Percentiles rank a stretch among this genome's conserved stretches.
Evolutionary conservation across 176 grass and related monocot genomes (phyloP).

Genomic region (Oryza coarctata): DNA sequence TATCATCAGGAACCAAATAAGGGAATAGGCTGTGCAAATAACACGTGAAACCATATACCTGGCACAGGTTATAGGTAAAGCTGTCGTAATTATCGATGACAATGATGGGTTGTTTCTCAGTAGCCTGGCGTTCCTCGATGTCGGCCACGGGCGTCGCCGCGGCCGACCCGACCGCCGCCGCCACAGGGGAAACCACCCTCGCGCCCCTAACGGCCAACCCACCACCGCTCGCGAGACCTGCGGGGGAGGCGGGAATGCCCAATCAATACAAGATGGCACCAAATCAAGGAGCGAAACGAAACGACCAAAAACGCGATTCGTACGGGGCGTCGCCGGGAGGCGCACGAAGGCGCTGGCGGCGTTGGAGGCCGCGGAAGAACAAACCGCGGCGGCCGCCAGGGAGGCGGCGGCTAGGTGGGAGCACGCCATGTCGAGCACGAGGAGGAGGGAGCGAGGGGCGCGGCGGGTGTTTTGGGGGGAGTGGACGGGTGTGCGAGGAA

Average conservation of each 20-base stretch:
- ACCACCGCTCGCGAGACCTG: constrained; percentile 2
- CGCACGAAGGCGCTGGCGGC: constrained; percentile 8
- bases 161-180: constrained; percentile 15
- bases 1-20: background rate
- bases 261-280: background rate
- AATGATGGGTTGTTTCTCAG: constrained; percentile 66
- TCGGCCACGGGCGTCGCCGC: constrained; percentile 21
- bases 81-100: constrained; percentile 98
- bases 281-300: background rate
- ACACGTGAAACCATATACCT: constrained; percentile 51
- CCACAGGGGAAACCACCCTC: background rate
- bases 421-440: constrained; percentile 28
- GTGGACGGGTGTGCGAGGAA: background rate
- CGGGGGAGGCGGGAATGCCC: background rate
- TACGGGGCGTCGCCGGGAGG: constrained; percentile 26
- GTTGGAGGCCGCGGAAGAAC: background rate
- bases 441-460: background rate
- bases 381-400: background rate
- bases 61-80: constrained; percentile 96
- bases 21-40: background rate
- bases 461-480: background rate
- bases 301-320: background rate
- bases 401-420: constrained; percentile 25
- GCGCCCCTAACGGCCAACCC: constrained; percentile 1
- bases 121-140: constrained; percentile 18